Evolutionary conservation across 2,329 filamentous ascomycete species (phyloP), one percentile per base, ranked within the genome.

Genomic region (Pezicula carpinea): DNA sequence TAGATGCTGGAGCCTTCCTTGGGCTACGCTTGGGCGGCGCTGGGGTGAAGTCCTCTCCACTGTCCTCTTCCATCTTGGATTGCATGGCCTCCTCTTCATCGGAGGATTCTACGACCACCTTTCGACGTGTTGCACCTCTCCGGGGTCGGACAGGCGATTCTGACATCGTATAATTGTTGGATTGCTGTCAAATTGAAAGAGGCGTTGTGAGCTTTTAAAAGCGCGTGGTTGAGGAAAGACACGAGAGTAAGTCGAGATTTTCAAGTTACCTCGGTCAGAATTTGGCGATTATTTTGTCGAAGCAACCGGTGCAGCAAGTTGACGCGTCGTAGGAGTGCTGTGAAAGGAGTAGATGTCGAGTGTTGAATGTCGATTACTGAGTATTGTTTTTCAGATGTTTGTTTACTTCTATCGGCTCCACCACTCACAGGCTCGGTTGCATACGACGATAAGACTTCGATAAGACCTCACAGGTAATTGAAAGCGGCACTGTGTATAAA

Each of bases 41-140:
- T 2, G 89, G 89, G 38, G 85, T 86, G 60, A 90, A 93, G 42
- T 95, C 88, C 42, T 91, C 85, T 53, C 87, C 86, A 42, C 71
- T 75, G 3, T 85, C 79, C 22, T 85, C 74, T 22, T 80, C 72
- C 50, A 79, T 75, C 59, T 79, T 74, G 52, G 76, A 72, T 58
- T 79, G 72, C 33, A 80, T 73, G 53, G 86, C 81, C 47, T 89
- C 87, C 49, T 95, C 89, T 35, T 92, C 89, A 19, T 81, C 78
- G 17, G 80, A 75, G 7, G 83, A 89, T 55, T 95, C 89, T 50
- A 91, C 72, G 40, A 95, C 76, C 43, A 85, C 80, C 58, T 83
- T 86, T 59, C 85, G 82, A 62, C 89, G 80, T 36, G 77, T 75
- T 42, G 73, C 76, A 47, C 82, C 75, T 62, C 83, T 74, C 47